Base-by-base conservation (phyloP, 176 grass and related monocot species). In the Musa schizocarpa region DNA sequence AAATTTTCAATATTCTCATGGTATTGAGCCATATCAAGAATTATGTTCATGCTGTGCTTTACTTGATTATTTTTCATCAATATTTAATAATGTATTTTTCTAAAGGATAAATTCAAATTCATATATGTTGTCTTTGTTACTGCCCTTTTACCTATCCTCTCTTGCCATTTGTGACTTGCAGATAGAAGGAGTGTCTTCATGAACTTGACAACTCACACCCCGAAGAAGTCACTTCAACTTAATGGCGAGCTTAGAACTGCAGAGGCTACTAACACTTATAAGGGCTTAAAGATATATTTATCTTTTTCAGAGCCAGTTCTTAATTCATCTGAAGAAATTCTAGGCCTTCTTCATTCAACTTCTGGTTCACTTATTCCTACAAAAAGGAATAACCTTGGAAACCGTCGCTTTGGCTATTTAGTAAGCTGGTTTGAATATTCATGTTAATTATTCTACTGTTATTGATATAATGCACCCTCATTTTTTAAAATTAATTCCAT, bases 221-320 rank as follows among this genome's bases (percentile, higher is more conserved):
- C 88, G 0, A 24, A 83, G 64, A 91, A 87, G 84, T 63, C 81
- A 49, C 43, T 98, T 53, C 66, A 82, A 76, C 83, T 93, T 1
- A 78, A 98, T 75, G 90, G 88, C 74, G 69, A 75, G 64, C 62
- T 73, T 17, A 92, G 94, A 79, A 76, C 85, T 25, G 88, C 90
- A 11, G 34, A 82, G 51, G 94, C 94, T 20, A 98, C 86, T 80
- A 98, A 98, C 57, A 73, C 85, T 54, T 69, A 77, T 0, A 56
- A 68, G 34, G 74, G 77, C 72, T 76, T 93, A 13, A 89, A 83
- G 22, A 62, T 98, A 43, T 91, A 91, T 84, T 12, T 98, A 54
- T 72, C 86, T 75, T 98, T 98, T 73, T 88, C 90, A 1, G 65
- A 83, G 12, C 90, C 94, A 7, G 90, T 93, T 57, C 65, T 98